A percentile compares a stretch with the other conserved stretches of the same genome.
phyloP scores from a whole-genome alignment of 1,284 basidiomycete species.

The Retiboletus flavoniger region DNA sequence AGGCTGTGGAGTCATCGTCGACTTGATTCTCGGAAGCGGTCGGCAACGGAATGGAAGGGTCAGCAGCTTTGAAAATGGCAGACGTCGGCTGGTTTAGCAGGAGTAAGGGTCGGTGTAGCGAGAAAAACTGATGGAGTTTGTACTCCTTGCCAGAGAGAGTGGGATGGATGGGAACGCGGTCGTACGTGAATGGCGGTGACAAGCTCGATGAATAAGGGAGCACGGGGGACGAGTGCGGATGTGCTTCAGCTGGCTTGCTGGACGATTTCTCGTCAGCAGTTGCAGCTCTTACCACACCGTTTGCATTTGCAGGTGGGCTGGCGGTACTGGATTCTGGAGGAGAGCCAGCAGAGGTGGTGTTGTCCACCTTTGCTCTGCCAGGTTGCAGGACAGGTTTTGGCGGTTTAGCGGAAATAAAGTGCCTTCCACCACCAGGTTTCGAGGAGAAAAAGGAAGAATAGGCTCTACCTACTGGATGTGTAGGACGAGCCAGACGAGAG shows the following conservation, averaged over 20 bases:
- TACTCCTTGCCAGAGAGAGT: conserved; percentile 61
- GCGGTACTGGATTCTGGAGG: conserved; percentile 20
- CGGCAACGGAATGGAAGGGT: conserved; percentile 36
- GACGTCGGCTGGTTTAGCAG: conserved; percentile 57
- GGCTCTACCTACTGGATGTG: conserved; percentile 41
- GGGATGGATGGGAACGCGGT: conserved; percentile 44
- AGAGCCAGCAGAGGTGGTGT: conserved; percentile 20
- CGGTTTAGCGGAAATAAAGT: conserved; percentile 69
- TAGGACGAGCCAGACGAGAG: conserved; percentile 48
- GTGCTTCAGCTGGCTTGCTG: conserved; percentile 25
- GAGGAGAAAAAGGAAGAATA: conserved; percentile 79
- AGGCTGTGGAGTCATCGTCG: conserved; percentile 6
- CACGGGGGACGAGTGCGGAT: conserved; percentile 10
- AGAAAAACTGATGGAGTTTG: conserved; percentile 77
- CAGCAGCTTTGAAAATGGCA: conserved; percentile 54
- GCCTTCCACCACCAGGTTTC: conserved; percentile 70
- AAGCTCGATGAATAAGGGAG: conserved; percentile 6
- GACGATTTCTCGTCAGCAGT: conserved; percentile 23
- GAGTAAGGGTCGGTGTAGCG: conserved; percentile 70
- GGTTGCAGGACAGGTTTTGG: conserved; percentile 49
- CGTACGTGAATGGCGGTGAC: conserved; percentile 15
- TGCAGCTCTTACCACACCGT: conserved; percentile 19
- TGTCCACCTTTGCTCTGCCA: conserved; percentile 34
- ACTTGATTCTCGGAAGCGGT: conserved; percentile 11
- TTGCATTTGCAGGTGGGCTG: conserved; percentile 17